These are phyloP conservation scores for Coniella lustricola DNA, from an alignment of 2,329 filamentous ascomycete genomes.

Conservation along the genomic window DNA sequence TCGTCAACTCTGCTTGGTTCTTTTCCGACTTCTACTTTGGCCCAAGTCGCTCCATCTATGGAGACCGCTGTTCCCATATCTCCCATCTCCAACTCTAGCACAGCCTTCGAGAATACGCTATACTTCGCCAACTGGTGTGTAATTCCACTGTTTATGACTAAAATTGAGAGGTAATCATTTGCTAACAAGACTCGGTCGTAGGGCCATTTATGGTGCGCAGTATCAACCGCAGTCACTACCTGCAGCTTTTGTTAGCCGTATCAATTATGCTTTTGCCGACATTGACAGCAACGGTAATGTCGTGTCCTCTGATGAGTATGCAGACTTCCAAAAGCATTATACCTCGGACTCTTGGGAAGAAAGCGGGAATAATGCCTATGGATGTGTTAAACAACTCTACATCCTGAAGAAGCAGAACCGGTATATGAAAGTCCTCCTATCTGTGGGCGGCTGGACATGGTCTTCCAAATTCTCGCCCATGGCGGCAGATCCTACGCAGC, in stretches of 20 bases:
- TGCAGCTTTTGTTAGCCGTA: constrained; percentile 62
- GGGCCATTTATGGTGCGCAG: constrained; percentile 36
- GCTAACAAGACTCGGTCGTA: constrained; percentile 15
- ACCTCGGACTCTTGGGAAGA: constrained; percentile 56
- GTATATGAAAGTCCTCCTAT: constrained; percentile 70
- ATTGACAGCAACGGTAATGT: constrained; percentile 40
- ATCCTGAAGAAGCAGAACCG: constrained; percentile 70
- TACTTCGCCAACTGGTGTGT: constrained; percentile 51
- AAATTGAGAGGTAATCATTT: not conserved
- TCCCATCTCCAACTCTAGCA: not conserved
- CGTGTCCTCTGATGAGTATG: constrained; percentile 52
- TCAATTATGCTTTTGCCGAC: constrained; percentile 55
- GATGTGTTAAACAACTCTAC: constrained; percentile 70
- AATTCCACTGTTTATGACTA: not conserved
- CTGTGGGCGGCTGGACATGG: constrained; percentile 76
- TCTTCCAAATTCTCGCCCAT: constrained; percentile 61
- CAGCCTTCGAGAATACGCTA: constrained; percentile 33
- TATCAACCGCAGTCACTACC: constrained; percentile 63
- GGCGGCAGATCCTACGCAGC: constrained; percentile 53
- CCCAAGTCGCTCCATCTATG: constrained; percentile 3
- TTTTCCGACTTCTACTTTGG: not conserved
- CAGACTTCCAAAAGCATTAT: constrained; percentile 64
- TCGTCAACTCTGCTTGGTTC: constrained; percentile 2
- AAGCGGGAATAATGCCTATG: constrained; percentile 60
- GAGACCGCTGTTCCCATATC: not conserved